Conservation (phyloP, 2,329 filamentous ascomycete genomes). For the Aspergillus japonicus region DNA sequence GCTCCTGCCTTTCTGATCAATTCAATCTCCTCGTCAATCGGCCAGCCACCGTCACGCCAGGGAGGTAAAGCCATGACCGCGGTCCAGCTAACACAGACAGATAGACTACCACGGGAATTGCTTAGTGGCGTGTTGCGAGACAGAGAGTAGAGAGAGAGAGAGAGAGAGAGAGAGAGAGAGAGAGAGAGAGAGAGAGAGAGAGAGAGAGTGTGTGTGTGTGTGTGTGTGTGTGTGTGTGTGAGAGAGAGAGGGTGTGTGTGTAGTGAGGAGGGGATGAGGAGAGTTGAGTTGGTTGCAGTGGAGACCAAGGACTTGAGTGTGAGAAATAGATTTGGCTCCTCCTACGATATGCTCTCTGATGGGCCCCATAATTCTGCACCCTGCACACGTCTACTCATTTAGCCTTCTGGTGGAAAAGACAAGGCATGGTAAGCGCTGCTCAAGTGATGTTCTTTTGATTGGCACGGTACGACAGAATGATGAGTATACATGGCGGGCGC, state of each 20-base stretch:
- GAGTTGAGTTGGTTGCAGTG: neutral
- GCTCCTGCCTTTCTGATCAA: neutral
- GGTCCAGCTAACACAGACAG: neutral
- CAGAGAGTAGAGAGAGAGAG: too few species aligned
- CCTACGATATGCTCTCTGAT: neutral
- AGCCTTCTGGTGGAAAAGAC: too few species aligned
- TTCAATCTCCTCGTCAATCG: neutral
- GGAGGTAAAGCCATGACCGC: neutral
- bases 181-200: too few species aligned
- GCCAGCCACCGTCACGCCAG: neutral
- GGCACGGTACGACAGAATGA: neutral
- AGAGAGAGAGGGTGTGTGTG: too few species aligned
- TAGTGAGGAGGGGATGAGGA: neutral
- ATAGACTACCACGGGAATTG: too few species aligned
- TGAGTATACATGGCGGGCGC: neutral
- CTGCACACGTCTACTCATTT: too few species aligned
- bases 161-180: too few species aligned
- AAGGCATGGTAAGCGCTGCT: too few species aligned
- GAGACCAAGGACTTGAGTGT: neutral
- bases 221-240: too few species aligned
- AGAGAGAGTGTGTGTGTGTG: too few species aligned
- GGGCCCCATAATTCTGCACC: neutral
- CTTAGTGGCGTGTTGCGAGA: too few species aligned
- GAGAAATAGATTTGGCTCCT: neutral
- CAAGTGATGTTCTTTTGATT: neutral